Base-by-base conservation (phyloP, 1,139 yeast species). In the Pichia terricola region DNA sequence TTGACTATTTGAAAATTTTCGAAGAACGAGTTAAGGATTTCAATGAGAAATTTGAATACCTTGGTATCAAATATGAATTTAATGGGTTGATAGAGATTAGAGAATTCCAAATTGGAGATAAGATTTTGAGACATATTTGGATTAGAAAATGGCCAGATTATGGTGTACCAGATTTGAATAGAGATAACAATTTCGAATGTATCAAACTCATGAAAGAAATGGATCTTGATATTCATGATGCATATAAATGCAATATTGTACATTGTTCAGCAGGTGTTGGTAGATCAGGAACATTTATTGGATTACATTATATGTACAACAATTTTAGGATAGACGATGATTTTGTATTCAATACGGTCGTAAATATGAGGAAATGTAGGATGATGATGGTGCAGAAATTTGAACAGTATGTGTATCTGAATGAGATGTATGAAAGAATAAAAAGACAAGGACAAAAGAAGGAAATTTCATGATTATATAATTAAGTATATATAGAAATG, bases 181-280 rank as follows among this genome's bases (percentile, higher is more conserved):
- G 59, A 4, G 73, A 77, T 1, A 60, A 79, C 41, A 49, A 63
- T 26, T 50, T 59, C 5, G 26, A n/a, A 55, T 68, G 22, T 59
- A 65, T 28, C 49, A 56, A 28, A 42, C 32, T 30, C 5, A 16
- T 46, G 22, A 9, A 28, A 5, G 26, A 25, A 4, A 8, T 30
- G 26, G 36, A 34, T 16, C 8, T 22, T 22, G 31, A 30, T 26
- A 26, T 8, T 9, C 36, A 28, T 25, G 27, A 31, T 10, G 33
- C 28, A 28, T 9, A 28, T 5, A 4, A 28, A 9, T 31, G 36
- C 28, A 37, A 40, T 31, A 34, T 74, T 25, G 80, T 82, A 2
- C 94, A 84, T 58, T 84, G 94, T 55, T 81, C 91, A 2, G 94
- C 94, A 0, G 94, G 94, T 0, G 88, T 85, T 26, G 94, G 94